These are phyloP conservation scores for Hymenoscyphus repandus DNA, from an alignment of 2,329 filamentous ascomycete genomes.

Conservation along the genomic window DNA sequence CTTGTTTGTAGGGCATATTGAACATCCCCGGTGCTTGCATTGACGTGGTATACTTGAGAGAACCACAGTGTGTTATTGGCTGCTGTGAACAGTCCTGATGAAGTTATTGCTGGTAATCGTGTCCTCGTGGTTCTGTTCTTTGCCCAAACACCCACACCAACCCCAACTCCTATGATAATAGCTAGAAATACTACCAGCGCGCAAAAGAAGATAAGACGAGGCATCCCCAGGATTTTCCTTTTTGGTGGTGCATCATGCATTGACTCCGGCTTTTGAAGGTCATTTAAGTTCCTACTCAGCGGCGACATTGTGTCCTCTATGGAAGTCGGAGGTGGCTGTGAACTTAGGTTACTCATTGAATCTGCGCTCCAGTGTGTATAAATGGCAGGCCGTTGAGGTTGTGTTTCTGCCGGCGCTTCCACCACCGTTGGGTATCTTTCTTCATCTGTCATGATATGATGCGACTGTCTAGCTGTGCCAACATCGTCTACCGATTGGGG, in stretches of 20 bases:
- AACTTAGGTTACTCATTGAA: not conserved
- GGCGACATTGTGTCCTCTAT: no score
- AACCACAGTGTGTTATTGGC: slow-evolving; percentile 7
- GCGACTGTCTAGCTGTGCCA: not conserved
- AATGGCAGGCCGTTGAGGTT: not conserved
- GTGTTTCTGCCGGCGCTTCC: not conserved
- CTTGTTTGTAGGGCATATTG: not conserved
- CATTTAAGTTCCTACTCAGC: no score
- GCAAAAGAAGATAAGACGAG: not conserved
- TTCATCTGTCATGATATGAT: slow-evolving; percentile 8
- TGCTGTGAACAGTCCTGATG: slow-evolving; percentile 4
- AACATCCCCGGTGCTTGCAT: not conserved
- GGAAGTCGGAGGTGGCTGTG: not conserved
- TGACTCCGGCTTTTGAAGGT: no score
- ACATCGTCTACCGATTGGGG: slow-evolving; percentile 1
- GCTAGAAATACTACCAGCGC: not conserved
- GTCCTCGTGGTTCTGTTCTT: not conserved
- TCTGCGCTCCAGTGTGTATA: not conserved
- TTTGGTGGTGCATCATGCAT: no score
- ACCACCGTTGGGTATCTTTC: slow-evolving; percentile 10
- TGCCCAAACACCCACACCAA: not conserved
- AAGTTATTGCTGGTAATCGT: slow-evolving; percentile 7
- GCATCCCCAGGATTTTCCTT: not conserved
- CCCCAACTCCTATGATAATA: slow-evolving; percentile 5
- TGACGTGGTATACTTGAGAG: slow-evolving; percentile 6